These are phyloP conservation scores for Falciphora oryzae DNA, from an alignment of 2,329 filamentous ascomycete genomes.

Conservation along the genomic window DNA sequence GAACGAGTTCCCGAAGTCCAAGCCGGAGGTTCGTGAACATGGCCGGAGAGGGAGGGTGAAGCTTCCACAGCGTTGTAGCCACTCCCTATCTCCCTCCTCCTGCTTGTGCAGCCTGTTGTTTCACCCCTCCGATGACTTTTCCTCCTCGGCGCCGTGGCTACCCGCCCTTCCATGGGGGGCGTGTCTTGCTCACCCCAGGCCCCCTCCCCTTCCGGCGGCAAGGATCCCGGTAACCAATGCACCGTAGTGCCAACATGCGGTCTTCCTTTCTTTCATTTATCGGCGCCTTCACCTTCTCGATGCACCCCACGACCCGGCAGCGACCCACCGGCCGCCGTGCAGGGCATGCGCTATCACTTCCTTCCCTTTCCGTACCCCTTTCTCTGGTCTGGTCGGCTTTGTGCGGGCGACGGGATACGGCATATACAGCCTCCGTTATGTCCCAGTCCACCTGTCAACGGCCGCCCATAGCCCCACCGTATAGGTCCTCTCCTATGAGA, in stretches of 20 bases:
- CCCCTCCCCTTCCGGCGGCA: not conserved
- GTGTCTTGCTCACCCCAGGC: not conserved
- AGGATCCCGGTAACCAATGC: not conserved
- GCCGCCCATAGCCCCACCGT: not conserved
- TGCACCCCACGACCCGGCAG: not conserved
- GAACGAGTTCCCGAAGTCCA: not conserved
- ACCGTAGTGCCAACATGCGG: not conserved
- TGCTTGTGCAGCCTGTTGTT: not conserved
- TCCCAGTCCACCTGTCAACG: not conserved
- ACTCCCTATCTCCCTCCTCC: not conserved
- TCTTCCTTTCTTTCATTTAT: not conserved
- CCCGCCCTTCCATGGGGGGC: too few relatives aligned
- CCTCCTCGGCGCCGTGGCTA: not conserved
- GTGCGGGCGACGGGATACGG: slow-evolving; percentile 1
- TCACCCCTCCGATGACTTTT: too few relatives aligned
- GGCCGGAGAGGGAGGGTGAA: not conserved
- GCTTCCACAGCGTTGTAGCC: not conserved
- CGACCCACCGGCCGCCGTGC: not conserved
- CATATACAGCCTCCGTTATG: slow-evolving; percentile 3
- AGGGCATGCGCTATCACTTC: not conserved
- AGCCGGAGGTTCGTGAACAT: not conserved
- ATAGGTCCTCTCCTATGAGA: not conserved
- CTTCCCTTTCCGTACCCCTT: not conserved
- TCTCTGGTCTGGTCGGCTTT: not conserved
- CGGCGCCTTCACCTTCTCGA: not conserved